Conservation (phyloP, 1,284 basidiomycete species). For the Apiotrichum veenhuisii region DNA sequence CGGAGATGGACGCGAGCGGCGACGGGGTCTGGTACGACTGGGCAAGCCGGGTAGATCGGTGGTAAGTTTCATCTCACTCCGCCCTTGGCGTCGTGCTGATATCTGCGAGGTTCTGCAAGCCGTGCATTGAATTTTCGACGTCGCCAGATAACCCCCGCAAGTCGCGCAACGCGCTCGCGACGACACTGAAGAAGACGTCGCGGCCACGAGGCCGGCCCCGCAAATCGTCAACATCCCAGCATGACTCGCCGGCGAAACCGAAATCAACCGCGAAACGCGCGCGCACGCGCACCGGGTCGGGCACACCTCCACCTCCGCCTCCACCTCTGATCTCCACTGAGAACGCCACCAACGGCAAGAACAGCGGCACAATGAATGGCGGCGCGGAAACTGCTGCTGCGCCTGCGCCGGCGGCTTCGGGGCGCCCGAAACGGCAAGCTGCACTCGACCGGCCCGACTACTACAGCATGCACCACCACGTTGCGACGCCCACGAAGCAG, state of each 20-base stretch:
- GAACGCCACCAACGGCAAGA: too few relatives aligned
- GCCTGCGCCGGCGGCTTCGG: slow-evolving; percentile 3
- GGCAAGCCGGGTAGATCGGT: slow-evolving; percentile 38
- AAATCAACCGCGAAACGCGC: slow-evolving; percentile 8
- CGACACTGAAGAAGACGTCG: slow-evolving; percentile 32
- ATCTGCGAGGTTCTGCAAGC: slow-evolving; percentile 31
- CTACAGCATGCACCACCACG: slow-evolving; percentile 45
- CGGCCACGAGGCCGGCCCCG: too few relatives aligned
- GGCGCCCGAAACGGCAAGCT: slow-evolving; percentile 43
- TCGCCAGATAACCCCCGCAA: slow-evolving; percentile 29
- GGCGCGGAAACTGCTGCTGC: background rate
- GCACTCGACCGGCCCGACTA: slow-evolving; percentile 44
- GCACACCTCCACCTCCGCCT: slow-evolving; percentile 5
- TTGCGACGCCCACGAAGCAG: slow-evolving; percentile 43
- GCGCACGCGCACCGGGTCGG: background rate
- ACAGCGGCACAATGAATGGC: background rate
- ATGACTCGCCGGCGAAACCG: slow-evolving; percentile 12
- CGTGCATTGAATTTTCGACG: slow-evolving; percentile 28
- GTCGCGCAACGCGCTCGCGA: slow-evolving; percentile 27
- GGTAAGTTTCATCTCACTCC: slow-evolving; percentile 26
- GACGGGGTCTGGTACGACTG: slow-evolving; percentile 39
- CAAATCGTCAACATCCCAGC: too few relatives aligned
- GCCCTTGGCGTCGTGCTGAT: background rate
- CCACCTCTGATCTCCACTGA: too few relatives aligned
- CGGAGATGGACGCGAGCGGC: slow-evolving; percentile 22